phyloP scores from a whole-genome alignment of 306 rosid genomes.

The Alnus rubra region DNA sequence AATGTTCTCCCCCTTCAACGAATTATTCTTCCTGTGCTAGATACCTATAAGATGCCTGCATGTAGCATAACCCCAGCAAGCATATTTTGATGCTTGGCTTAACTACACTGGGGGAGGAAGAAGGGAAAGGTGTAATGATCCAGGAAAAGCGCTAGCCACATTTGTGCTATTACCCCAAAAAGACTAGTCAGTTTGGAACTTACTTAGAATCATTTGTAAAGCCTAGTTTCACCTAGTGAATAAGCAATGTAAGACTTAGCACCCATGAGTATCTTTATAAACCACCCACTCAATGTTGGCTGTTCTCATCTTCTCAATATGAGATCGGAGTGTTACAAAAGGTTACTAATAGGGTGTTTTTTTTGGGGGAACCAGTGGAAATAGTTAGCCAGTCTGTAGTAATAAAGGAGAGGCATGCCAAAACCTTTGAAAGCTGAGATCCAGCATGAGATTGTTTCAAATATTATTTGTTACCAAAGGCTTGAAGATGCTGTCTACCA shows the following conservation, averaged over 20 bases:
- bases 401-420: neutral
- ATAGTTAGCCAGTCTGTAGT: neutral
- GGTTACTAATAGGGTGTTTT: neutral
- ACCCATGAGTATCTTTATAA: too few species aligned
- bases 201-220: too few species aligned
- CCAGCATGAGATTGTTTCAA: neutral
- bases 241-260: too few species aligned
- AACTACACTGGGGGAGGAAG: conserved; percentile 1
- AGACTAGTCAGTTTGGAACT: too few species aligned
- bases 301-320: too few species aligned
- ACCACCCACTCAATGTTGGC: too few species aligned
- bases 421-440: neutral
- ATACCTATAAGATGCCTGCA: neutral
- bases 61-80: neutral
- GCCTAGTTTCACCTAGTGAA: too few species aligned
- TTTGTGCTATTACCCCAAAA: too few species aligned
- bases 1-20: neutral
- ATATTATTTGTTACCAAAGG: neutral
- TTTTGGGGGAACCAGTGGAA: neutral
- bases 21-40: neutral
- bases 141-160: too few species aligned
- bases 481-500: neutral
- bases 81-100: conserved; percentile 2
- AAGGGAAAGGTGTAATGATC: neutral
- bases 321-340: too few species aligned